Conservation (phyloP, 2,329 filamentous ascomycete species). For the Botrytis paeoniae region DNA sequence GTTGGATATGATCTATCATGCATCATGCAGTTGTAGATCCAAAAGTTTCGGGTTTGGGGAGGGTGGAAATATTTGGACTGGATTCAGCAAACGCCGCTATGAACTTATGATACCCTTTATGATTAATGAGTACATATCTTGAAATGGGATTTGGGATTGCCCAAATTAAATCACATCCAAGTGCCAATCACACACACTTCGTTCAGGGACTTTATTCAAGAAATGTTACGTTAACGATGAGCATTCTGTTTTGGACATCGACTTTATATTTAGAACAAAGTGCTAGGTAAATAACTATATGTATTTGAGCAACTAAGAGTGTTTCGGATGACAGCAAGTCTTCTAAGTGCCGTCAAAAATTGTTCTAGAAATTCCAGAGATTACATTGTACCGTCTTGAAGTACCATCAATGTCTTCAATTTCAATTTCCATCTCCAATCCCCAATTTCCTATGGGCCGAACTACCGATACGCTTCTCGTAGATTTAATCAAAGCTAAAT, state of each 20-base stretch:
- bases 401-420: neutral
- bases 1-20: neutral
- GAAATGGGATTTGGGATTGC: neutral
- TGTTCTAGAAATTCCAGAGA: conserved; percentile 4
- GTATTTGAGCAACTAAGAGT: neutral
- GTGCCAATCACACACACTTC: neutral
- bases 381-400: neutral
- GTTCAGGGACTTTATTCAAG: neutral
- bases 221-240: neutral
- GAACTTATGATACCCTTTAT: conserved; percentile 12
- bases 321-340: neutral
- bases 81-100: neutral
- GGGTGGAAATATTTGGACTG: neutral
- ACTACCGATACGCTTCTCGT: neutral
- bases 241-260: neutral
- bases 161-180: neutral
- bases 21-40: neutral
- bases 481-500: neutral
- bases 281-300: neutral
- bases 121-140: neutral
- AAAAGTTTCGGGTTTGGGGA: neutral
- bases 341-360: neutral
- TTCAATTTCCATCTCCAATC: neutral
- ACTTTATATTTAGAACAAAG: neutral
- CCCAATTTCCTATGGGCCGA: neutral